Base-by-base conservation (phyloP, 106 monocot genomes). In the Dendrobium officinale region DNA sequence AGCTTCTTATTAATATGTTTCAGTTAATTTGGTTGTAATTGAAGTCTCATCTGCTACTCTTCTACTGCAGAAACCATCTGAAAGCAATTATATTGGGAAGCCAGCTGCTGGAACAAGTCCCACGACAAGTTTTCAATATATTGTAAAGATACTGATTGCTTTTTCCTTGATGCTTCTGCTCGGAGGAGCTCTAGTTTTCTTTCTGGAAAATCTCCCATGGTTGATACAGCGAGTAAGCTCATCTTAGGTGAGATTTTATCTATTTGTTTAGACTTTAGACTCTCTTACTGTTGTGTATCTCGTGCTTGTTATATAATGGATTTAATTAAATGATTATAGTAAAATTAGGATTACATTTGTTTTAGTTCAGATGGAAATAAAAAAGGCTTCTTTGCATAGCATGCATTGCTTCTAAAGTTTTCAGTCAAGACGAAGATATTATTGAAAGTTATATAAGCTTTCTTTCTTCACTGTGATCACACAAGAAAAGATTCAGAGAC, bases 111-210 rank as follows among this genome's bases (percentile, higher is more conserved):
- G 15, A 17, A 59, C 75, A 61, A 44, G 13, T 44, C 15, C 78
- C 24, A 37, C 4, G 7, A 55, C 42, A 33, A 66, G 44, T 75
- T 72, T 66, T 16, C 59, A 9, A 44, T 92, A 85, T 77, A 22
- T 87, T 76, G 80, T 78, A 31, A 89, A 85, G 82, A 82, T 87
- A 64, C 16, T 87, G 29, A 55, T 92, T 54, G 87, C 77, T 15
- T 86, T 90, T 77, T 80, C 47, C 48, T 90, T 90, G 77, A 87
- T 92, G 42, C 90, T 87, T 78, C 40, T 89, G 70, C 87, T 92
- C 67, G 92, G 84, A 55, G 92, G 89, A 79, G 54, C 58, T 27
- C 84, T 89, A 31, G 82, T 85, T 10, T 80, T 86, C 45, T 84
- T 89, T 37, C 77, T 92, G 22, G 89, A 87, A 74, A 82, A 80